A percentile compares a stretch with the other conserved stretches of the same genome.
Conservation (phyloP, 1,139 yeast species). For the Saccharomyces hybrid region DNA sequence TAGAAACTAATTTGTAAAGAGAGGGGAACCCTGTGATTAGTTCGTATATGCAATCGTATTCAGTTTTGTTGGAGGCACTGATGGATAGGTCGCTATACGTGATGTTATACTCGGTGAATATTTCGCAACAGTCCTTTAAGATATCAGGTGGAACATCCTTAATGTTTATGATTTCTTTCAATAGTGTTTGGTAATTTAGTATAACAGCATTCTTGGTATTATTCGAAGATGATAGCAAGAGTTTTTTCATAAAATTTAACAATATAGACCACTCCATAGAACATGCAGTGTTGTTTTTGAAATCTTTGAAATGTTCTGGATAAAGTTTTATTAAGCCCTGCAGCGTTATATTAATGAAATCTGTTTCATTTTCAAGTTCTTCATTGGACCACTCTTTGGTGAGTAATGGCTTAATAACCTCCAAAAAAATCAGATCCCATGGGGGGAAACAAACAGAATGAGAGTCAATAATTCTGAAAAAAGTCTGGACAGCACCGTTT, state of each 20-base stretch:
- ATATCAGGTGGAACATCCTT: constrained; percentile 36
- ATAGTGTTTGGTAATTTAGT: constrained; percentile 45
- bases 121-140: constrained; percentile 42
- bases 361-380: constrained; percentile 20
- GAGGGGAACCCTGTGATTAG: constrained; percentile 46
- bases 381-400: constrained; percentile 19
- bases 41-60: constrained; percentile 51
- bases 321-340: constrained; percentile 33
- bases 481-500: constrained; percentile 83
- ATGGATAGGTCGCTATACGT: constrained; percentile 49
- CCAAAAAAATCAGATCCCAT: constrained; percentile 49
- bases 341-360: constrained; percentile 27
- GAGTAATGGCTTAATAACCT: constrained; percentile 42
- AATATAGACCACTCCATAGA: constrained; percentile 23
- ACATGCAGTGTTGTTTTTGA: constrained; percentile 6
- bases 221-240: constrained; percentile 35
- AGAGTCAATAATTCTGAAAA: constrained; percentile 75
- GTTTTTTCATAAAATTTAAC: constrained; percentile 15
- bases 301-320: constrained; percentile 23
- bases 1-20: constrained; percentile 35
- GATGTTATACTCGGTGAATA: constrained; percentile 58
- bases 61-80: constrained; percentile 34
- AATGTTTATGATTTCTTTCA: constrained; percentile 41
- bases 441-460: constrained; percentile 54
- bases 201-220: constrained; percentile 42